These are phyloP conservation scores for Coemansia sp. DNA, from an alignment of 192 early-diverging fungal genomes.

Conservation along the genomic window DNA sequence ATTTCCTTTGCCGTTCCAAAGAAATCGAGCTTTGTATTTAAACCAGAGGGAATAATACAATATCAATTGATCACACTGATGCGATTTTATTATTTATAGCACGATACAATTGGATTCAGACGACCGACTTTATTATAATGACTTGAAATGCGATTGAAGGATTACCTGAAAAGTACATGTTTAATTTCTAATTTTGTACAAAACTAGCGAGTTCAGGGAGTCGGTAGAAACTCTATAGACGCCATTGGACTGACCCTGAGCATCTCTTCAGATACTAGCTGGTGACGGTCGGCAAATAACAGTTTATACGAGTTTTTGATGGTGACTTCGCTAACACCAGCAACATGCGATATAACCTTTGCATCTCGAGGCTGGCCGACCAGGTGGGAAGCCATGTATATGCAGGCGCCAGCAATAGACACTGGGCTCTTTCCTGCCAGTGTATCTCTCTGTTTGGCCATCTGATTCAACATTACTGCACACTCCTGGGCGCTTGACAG, in stretches of 20 bases:
- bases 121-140: too few relatives aligned
- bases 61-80: too few relatives aligned
- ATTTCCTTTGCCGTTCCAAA: too few relatives aligned
- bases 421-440: slow-evolving; percentile 90
- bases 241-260: slow-evolving; percentile 20
- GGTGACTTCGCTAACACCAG: slow-evolving; percentile 91
- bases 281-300: slow-evolving; percentile 59
- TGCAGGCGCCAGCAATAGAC: slow-evolving; percentile 86
- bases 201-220: slow-evolving; percentile 7
- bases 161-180: slow-evolving; percentile 2
- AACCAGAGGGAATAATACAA: too few relatives aligned
- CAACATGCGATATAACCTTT: slow-evolving; percentile 75
- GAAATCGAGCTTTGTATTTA: too few relatives aligned
- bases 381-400: slow-evolving; percentile 82
- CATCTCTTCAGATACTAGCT: slow-evolving; percentile 47
- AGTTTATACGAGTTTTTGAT: slow-evolving; percentile 82
- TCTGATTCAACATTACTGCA: slow-evolving; percentile 66
- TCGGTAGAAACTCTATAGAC: slow-evolving; percentile 22
- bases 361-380: slow-evolving; percentile 66
- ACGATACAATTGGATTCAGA: too few relatives aligned
- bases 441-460: slow-evolving; percentile 74
- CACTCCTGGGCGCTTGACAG: slow-evolving; percentile 65
- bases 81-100: too few relatives aligned
- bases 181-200: background rate
- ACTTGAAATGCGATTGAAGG: too few relatives aligned